These are phyloP conservation scores for Cyclotella choctawhatcheeana DNA, from an alignment of 108 stramenopile genomes.

Conservation along the genomic window DNA sequence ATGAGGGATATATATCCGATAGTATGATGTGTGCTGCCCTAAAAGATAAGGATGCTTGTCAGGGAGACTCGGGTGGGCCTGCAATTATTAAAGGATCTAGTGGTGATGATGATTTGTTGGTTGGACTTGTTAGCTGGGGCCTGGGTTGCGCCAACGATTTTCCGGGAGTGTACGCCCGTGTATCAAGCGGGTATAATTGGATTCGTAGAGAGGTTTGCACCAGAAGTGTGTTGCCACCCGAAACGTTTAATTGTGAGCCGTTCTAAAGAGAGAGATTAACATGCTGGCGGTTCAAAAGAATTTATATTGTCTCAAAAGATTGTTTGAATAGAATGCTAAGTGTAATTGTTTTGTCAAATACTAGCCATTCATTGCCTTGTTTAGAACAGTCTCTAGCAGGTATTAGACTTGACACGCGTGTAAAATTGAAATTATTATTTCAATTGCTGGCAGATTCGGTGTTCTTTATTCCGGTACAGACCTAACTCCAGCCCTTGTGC, in stretches of 20 bases:
- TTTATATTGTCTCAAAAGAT: not conserved
- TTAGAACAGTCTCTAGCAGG: too few relatives aligned
- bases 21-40: constrained; percentile 30
- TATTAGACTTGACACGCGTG: too few relatives aligned
- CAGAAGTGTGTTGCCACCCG: constrained; percentile 8
- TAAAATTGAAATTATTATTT: too few relatives aligned
- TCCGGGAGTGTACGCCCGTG: constrained; percentile 58
- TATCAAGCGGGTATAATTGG: constrained; percentile 44
- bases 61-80: constrained; percentile 37
- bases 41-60: constrained; percentile 26
- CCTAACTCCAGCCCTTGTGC: constrained; percentile 33
- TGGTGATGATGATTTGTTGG: constrained; percentile 17
- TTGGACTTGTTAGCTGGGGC: constrained; percentile 49
- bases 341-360: too few relatives aligned
- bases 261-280: not conserved
- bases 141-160: constrained; percentile 45
- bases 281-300: not conserved
- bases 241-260: constrained; percentile 12
- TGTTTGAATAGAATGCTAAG: constrained; percentile 6
- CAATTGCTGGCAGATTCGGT: too few relatives aligned
- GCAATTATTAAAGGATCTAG: constrained; percentile 5
- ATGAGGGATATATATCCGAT: constrained; percentile 20
- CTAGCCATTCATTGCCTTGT: too few relatives aligned
- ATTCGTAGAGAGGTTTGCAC: constrained; percentile 45
- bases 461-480: constrained; percentile 42